These are phyloP conservation scores for Euryodendron excelsum DNA, from an alignment of 148 eudicot genomes.

Conservation along the genomic window DNA sequence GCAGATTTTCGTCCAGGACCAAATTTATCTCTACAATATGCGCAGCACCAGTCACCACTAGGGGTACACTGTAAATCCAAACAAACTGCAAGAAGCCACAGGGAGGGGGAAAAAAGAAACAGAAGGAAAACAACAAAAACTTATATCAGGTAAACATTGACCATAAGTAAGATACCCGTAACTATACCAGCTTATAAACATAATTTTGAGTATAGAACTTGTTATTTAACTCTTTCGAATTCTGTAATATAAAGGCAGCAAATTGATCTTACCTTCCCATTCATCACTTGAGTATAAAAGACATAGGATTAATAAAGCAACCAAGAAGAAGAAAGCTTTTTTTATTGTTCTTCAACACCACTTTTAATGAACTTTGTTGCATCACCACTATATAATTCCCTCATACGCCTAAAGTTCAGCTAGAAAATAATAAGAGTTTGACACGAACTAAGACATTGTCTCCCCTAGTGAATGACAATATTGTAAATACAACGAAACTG, in stretches of 20 bases:
- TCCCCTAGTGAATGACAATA: too few relatives aligned
- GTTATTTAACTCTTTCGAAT: background rate
- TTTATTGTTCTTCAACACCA: background rate
- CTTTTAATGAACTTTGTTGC: background rate
- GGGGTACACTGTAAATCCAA: constrained; percentile 53
- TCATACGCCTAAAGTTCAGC: background rate
- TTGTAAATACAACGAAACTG: too few relatives aligned
- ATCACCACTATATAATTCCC: background rate
- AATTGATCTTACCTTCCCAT: background rate
- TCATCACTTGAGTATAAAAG: background rate
- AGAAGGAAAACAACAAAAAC: background rate
- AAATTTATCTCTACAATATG: constrained; percentile 42
- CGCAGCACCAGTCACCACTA: constrained; percentile 63
- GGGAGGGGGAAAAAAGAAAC: background rate
- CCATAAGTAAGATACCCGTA: background rate
- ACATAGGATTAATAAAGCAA: background rate
- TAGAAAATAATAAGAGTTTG: too few relatives aligned
- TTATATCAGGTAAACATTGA: background rate
- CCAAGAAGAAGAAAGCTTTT: background rate
- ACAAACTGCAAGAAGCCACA: constrained; percentile 55
- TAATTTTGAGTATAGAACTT: background rate
- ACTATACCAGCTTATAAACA: background rate
- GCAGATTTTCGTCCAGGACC: constrained; percentile 40
- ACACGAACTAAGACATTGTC: too few relatives aligned
- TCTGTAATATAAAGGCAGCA: background rate